phyloP scores from a whole-genome alignment of 108 stramenopile genomes.

The Craspedostauros australis region DNA sequence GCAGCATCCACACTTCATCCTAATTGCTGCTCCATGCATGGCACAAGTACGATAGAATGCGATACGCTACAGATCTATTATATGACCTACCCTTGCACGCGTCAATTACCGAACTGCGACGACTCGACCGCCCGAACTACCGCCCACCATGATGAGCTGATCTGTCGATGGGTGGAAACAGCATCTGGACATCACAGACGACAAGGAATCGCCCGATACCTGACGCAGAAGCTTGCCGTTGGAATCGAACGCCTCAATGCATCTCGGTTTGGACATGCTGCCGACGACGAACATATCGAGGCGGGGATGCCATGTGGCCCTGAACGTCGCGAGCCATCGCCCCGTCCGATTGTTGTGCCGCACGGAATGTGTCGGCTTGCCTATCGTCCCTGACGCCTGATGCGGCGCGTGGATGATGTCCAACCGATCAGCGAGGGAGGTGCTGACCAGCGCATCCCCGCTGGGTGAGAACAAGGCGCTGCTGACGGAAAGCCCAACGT shows the following conservation, averaged over 20 bases:
- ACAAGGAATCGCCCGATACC: slow-evolving; percentile 55
- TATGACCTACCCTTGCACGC: no score
- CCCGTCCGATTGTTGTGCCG: slow-evolving; percentile 80
- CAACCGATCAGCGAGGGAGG: slow-evolving; percentile 52
- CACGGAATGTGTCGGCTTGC: slow-evolving; percentile 41
- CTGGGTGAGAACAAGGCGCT: slow-evolving; percentile 74
- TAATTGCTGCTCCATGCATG: no score
- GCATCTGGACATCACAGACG: slow-evolving; percentile 74
- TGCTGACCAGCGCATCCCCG: slow-evolving; percentile 53
- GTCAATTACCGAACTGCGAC: slow-evolving; percentile 56
- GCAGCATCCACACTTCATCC: no score
- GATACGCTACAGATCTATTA: no score
- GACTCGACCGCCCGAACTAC: slow-evolving; percentile 73
- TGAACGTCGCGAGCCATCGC: slow-evolving; percentile 74
- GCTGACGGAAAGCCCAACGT: slow-evolving; percentile 55
- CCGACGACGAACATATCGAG: slow-evolving; percentile 69
- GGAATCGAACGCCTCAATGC: slow-evolving; percentile 61
- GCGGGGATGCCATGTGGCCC: slow-evolving; percentile 69
- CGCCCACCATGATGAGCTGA: slow-evolving; percentile 57
- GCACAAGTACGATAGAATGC: no score
- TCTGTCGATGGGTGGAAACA: slow-evolving; percentile 75
- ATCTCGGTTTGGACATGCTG: slow-evolving; percentile 69
- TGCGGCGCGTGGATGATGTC: slow-evolving; percentile 64
- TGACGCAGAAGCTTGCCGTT: slow-evolving; percentile 37
- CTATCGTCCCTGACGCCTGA: slow-evolving; percentile 12